A percentile compares a stretch with the other conserved stretches of the same genome.
Evolutionary conservation across 345 rosid species (phyloP).

Genomic region (Populus euphratica): DNA sequence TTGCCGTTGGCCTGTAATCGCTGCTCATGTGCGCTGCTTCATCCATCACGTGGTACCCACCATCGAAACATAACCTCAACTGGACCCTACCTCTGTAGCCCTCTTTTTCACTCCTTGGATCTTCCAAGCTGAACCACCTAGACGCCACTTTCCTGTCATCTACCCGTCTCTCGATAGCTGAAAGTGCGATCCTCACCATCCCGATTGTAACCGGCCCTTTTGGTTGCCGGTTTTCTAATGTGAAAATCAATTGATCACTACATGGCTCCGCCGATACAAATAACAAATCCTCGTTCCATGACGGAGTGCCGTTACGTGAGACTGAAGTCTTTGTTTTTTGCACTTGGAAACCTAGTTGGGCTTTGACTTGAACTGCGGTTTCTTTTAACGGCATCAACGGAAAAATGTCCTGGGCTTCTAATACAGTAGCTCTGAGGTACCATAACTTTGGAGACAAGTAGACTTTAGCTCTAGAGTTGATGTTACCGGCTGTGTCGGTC

Average conservation of each 20-base stretch:
- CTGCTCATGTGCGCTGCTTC: conserved; percentile 84
- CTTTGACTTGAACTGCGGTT: conserved; percentile 58
- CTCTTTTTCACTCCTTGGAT: conserved; percentile 44
- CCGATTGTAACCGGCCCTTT: conserved; percentile 54
- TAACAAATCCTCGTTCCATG: conserved; percentile 83
- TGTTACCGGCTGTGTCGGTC: conserved; percentile 63
- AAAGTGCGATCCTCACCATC: conserved; percentile 39
- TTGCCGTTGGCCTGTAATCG: conserved; percentile 83
- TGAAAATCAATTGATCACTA: conserved; percentile 45
- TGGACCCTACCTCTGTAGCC: conserved; percentile 72
- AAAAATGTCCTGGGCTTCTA: conserved; percentile 70
- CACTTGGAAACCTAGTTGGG: conserved; percentile 65
- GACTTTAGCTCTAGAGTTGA: conserved; percentile 66
- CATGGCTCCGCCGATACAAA: conserved; percentile 84
- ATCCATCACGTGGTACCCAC: conserved; percentile 94
- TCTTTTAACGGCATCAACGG: conserved; percentile 49
- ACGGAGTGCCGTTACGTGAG: conserved; percentile 58
- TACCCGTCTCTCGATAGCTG: conserved; percentile 69
- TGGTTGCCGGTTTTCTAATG: conserved; percentile 54
- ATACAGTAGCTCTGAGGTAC: conserved; percentile 69
- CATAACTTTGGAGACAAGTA: conserved; percentile 82
- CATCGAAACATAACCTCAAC: conserved; percentile 74
- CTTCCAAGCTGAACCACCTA: conserved; percentile 62
- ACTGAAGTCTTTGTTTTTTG: conserved; percentile 59
- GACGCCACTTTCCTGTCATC: conserved; percentile 73